A percentile compares a stretch with the other conserved stretches of the same genome.
Evolutionary conservation across 495 filamentous ascomycete species (phyloP).

Genomic region (Astrothelium macrocarpum): DNA sequence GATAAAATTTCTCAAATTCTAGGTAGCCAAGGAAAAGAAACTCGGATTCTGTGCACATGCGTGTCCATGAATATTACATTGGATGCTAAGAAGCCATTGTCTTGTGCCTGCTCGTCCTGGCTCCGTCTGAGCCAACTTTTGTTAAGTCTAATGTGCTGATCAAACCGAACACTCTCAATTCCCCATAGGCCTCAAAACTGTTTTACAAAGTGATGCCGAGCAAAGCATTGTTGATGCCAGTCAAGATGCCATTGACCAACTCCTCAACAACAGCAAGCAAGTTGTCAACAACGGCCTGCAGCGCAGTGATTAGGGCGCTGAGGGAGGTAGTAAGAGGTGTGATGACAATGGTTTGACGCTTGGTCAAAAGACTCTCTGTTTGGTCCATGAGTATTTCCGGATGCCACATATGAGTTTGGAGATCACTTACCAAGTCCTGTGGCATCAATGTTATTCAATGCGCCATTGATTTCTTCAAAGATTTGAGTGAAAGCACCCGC

Average conservation of each 20-base stretch:
- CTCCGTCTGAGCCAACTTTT: too few relatives aligned
- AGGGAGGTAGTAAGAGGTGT: constrained; percentile 15
- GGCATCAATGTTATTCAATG: constrained; percentile 19
- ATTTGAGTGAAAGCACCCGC: constrained; percentile 16
- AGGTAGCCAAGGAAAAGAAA: too few relatives aligned
- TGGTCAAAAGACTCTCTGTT: neutral
- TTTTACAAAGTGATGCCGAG: constrained; percentile 11
- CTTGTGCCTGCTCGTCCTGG: too few relatives aligned
- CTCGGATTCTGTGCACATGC: too few relatives aligned
- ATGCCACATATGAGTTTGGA: neutral
- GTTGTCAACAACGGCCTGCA: constrained; percentile 20
- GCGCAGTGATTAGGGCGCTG: constrained; percentile 14
- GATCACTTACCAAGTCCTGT: constrained; percentile 19
- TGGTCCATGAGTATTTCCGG: neutral
- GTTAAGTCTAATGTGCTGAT: too few relatives aligned
- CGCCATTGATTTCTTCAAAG: constrained; percentile 19
- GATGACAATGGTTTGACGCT: constrained; percentile 3
- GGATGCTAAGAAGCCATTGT: too few relatives aligned
- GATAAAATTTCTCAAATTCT: too few relatives aligned
- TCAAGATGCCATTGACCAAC: constrained; percentile 20
- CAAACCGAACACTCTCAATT: too few relatives aligned
- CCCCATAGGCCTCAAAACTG: constrained; percentile 14
- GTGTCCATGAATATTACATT: too few relatives aligned
- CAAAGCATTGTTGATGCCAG: constrained; percentile 18
- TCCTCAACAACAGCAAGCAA: constrained; percentile 20